Base-by-base conservation (phyloP, 2,329 filamentous ascomycete species). In the Epichloe elymi region DNA sequence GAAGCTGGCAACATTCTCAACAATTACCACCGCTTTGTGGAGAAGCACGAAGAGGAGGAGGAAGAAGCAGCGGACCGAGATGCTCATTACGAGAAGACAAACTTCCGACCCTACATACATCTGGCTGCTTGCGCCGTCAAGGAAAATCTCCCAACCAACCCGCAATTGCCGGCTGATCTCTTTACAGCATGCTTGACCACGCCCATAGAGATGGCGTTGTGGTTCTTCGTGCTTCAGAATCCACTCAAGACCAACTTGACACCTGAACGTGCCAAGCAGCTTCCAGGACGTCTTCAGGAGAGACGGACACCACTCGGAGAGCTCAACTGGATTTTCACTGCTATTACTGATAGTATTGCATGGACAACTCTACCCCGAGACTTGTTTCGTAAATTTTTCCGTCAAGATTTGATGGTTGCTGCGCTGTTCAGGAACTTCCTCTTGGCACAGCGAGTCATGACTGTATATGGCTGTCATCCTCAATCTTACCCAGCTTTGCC, bases 321-420 rank as follows among this genome's bases (percentile, higher is more conserved):
- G 69, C 74, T 98, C 14, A 98, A 98, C 63, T 98, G 93, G 93
- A 98, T 98, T 37, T 97, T 98, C 63, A 98, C 93, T 0, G 93
- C 93, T 50, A 97, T 98, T 57, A 98, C 93, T 0, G 93, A 98
- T 65, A 97, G 91, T 1, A 98, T 98, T 60, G 93, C 93, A 0
- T 98, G 93, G 93, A 97, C 95, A 35, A 94, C 88, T 5, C 72
- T 98, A 4, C 88, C 90, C 3, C 85, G 91, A 44, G 81, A 89
- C 19, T 72, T 96, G 11, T 98, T 98, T 70, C 90, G 95, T 67
- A 95, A 95, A 67, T 87, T 97, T 54, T 98, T 98, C 67, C 76
- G 93, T 41, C 93, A 98, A 66, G 93, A 98, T 65, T 75, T 98
- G 12, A 97, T 98, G 90, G 93, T 98, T n/a, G 93, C 93, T 12